Evolutionary conservation across 2,329 filamentous ascomycete species (phyloP), one percentile per base, ranked within the genome.

Genomic region (Polytolypa hystricis): DNA sequence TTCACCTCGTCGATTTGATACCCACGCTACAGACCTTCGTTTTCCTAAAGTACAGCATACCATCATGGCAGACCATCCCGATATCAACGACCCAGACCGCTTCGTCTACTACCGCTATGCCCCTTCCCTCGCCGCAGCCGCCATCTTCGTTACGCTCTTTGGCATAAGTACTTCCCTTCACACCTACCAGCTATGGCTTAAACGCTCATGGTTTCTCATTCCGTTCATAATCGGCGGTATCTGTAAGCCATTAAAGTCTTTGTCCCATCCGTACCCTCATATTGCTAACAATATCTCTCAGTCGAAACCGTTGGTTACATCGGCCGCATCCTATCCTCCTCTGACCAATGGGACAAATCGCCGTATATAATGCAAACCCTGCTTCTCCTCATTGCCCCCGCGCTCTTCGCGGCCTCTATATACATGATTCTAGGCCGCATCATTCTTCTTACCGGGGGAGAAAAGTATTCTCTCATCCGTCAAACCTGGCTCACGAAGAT

Each of bases 251-350:
- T n/a, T n/a, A n/a, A n/a, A n/a, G n/a, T n/a, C n/a, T n/a, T n/a
- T n/a, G n/a, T n/a, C n/a, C n/a, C n/a, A n/a, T n/a, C n/a, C n/a
- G n/a, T n/a, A n/a, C n/a, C n/a, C n/a, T n/a, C n/a, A n/a, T n/a
- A n/a, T n/a, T n/a, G n/a, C n/a, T n/a, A n/a, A n/a, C n/a, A n/a
- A n/a, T n/a, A n/a, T n/a, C n/a, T n/a, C n/a, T n/a, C n/a, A 70
- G 66, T 71, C 52, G 65, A 73, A 42, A 46, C 54, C 2, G 53
- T 72, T 9, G 70, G 70, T 7, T 73, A 71, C 47, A 50, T 66
- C 31, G 66, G 61, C 14, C 64, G 71, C 27, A 55, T 62, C 5
- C 42, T 66, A 26, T 64, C 63, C 43, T 17, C 43, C 43, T n/a
- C n/a, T n/a, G n/a, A n/a, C n/a, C n/a, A n/a, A n/a, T n/a, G n/a